Evolutionary conservation across 2,329 filamentous ascomycete species (phyloP).

Genomic region (Botrytis paeoniae): DNA sequence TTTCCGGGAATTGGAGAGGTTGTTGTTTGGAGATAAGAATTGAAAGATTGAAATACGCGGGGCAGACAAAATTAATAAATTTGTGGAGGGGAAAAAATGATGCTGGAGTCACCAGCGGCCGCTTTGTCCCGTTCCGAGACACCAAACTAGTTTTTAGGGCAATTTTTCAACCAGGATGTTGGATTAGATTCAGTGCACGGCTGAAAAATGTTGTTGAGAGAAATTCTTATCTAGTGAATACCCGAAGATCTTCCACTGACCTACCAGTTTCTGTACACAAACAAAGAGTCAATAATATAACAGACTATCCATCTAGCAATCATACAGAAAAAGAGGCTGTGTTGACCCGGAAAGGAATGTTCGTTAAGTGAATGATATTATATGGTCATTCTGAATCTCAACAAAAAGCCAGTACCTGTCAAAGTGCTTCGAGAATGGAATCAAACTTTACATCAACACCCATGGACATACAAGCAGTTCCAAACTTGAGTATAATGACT

Average conservation of each 20-base stretch:
- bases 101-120: neutral
- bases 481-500: neutral
- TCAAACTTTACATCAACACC: neutral
- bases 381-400: neutral
- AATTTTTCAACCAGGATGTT: neutral
- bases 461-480: neutral
- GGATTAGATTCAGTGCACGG: neutral
- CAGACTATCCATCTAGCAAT: neutral
- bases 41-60: neutral
- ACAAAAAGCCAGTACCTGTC: neutral
- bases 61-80: neutral
- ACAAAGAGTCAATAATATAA: neutral
- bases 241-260: neutral
- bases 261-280: neutral
- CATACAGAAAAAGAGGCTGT: neutral
- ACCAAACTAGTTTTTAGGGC: neutral
- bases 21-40: neutral
- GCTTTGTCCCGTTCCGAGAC: neutral
- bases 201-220: neutral
- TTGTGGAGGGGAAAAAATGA: constrained; percentile 8
- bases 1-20: neutral
- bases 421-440: neutral
- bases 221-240: neutral
- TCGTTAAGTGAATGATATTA: neutral
- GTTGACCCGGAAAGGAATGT: neutral